Evolutionary conservation across 768 basidiomycete genomes (phyloP).

Genomic region (Tremella yokohamensis): DNA sequence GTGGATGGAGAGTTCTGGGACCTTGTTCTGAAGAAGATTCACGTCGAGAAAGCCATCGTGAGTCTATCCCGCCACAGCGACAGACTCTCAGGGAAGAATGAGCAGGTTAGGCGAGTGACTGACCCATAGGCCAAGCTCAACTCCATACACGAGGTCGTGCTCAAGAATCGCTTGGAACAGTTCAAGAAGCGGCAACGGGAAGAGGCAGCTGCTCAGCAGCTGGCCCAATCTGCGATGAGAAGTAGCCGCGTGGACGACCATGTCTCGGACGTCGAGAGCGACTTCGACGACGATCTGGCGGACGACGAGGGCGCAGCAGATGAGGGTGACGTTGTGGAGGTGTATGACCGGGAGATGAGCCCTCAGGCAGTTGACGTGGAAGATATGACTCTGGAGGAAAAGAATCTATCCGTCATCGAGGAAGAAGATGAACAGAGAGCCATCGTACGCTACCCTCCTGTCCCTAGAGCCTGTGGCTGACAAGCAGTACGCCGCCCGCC

Average conservation of each 20-base stretch:
- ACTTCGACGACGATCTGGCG: neutral
- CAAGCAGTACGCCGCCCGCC: conserved; percentile 70
- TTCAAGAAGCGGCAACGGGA: conserved; percentile 92
- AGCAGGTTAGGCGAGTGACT: neutral
- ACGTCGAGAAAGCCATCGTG: conserved; percentile 97
- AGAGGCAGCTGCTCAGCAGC: conserved; percentile 59
- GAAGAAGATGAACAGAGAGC: conserved; percentile 53
- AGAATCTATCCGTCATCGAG: conserved; percentile 72
- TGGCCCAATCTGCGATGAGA: too few relatives aligned
- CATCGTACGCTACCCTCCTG: conserved; percentile 34
- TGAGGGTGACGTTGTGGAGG: conserved; percentile 56
- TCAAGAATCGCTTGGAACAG: conserved; percentile 92
- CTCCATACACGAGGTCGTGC: conserved; percentile 89
- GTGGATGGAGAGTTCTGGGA: conserved; percentile 99
- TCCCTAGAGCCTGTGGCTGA: too few relatives aligned
- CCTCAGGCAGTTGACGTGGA: conserved; percentile 71
- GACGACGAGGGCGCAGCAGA: conserved; percentile 56
- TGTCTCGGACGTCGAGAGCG: too few relatives aligned
- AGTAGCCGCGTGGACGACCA: too few relatives aligned
- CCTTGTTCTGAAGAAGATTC: conserved; percentile 76
- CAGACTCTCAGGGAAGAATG: neutral
- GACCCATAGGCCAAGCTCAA: conserved; percentile 75
- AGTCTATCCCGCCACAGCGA: neutral
- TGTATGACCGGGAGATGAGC: conserved; percentile 81
- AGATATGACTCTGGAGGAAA: conserved; percentile 69